Evolutionary conservation across 441 rosid species (phyloP), one percentile per base, ranked within the genome.

Genomic region (Corymbia citriodora): DNA sequence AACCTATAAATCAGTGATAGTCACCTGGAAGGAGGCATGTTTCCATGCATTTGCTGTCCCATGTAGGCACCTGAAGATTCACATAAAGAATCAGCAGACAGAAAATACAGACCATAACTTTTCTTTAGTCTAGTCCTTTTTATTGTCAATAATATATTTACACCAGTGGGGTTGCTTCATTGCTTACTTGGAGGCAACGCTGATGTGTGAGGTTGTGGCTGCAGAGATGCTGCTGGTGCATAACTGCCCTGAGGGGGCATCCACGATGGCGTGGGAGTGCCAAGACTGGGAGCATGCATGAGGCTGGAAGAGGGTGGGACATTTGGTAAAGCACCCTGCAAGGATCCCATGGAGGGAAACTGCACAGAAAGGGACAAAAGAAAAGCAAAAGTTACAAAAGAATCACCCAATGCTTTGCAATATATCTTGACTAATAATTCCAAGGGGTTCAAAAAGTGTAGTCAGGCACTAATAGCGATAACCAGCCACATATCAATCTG

Each of bases 311-410:
- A 92, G 55, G 95, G 95, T 55, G 95, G 93, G 87, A 90, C 55
- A 91, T 89, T 95, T 79, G 95, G 98, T 89, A 96, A 90, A 88
- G 96, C 96, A 90, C 96, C 92, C 93, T 95, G 98, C 91, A 95
- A 91, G 90, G 99, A 79, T 54, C 91, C 93, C 96, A 97, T 94
- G 90, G 97, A 95, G 94, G 98, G 97, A 91, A 97, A 98, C 97
- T 94, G 91, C 93, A 96, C 40, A 90, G 88, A 23, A 89, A 88
- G 89, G 52, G 81, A 89, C 63, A 45, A 89, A 14, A 91, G 45
- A 48, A 40, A 45, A 19, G 49, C 29, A 86, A 72, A 23, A 5
- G 21, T 6, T 50, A 40, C 85, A 68, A 11, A 36, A 53, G 33
- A 40, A 79, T 23, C 10, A 79, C 50, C 85, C 4, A 19, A 79